A percentile compares a stretch with the other conserved stretches of the same genome.
Evolutionary conservation across 2,329 filamentous ascomycete species (phyloP).

Genomic region (Hymenoscyphus occultus): DNA sequence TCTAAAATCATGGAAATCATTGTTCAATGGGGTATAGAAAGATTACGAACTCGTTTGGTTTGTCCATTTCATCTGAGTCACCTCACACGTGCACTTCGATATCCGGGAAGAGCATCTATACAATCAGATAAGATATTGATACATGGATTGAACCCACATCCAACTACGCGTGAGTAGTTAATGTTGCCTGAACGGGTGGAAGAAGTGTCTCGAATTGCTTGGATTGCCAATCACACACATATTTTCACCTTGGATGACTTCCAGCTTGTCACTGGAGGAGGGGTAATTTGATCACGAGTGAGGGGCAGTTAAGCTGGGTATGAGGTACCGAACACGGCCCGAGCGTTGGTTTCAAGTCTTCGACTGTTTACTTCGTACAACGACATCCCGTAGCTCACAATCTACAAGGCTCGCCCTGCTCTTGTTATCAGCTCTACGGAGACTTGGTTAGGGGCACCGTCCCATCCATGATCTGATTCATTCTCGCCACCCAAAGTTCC

Average conservation of each 20-base stretch:
- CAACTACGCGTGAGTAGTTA: not conserved
- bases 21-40: too few relatives aligned
- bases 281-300: slow-evolving; percentile 10
- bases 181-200: not conserved
- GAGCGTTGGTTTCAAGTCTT: not conserved
- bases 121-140: not conserved
- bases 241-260: too few relatives aligned
- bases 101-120: not conserved
- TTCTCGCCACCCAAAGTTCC: not conserved
- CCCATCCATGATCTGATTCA: not conserved
- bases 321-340: not conserved
- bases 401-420: not conserved
- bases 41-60: not conserved
- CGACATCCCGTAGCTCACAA: slow-evolving; percentile 4
- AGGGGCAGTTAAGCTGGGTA: slow-evolving; percentile 8
- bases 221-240: not conserved
- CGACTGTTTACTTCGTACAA: not conserved
- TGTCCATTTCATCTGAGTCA: not conserved
- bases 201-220: slow-evolving; percentile 5
- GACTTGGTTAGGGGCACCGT: not conserved
- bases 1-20: too few relatives aligned
- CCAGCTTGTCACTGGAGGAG: slow-evolving; percentile 3
- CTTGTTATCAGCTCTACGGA: not conserved
- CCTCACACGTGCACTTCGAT: too few relatives aligned
- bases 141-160: not conserved